Base-by-base conservation (phyloP, 208 protist genomes). In the Porcisia hertigi region DNA sequence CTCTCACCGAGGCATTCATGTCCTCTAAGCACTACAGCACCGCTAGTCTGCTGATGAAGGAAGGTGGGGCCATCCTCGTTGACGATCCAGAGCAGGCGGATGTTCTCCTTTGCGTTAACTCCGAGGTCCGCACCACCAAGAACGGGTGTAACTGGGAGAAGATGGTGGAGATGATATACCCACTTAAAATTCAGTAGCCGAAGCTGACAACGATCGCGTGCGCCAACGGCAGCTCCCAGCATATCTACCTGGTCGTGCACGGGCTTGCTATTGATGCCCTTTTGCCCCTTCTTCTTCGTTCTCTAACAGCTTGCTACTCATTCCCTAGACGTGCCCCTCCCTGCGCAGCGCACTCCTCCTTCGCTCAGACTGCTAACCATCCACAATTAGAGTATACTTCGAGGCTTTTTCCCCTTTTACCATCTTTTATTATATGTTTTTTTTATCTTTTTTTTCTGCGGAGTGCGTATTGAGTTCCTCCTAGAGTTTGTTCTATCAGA, bases 101-200 rank as follows among this genome's bases (percentile, higher is more conserved):
- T 64, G 79, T 93, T 69, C 76, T 95, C n/a, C 77, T 97, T n/a
- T 93, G 92, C 77, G 93, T 84, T 16, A 92, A 88, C 69, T 54
- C 72, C 41, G 94, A 97, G 76, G 53, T 75, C 25, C 80, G 69
- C 47, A 81, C 53, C 41, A 71, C 73, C 36, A 72, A 71, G 1
- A 69, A 77, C 12, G 83, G 78, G 45, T 88, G 91, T 72, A 96
- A 81, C 47, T 97, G 94, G 94, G 90, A 94, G 60, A 89, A 84
- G 57, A 76, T 97, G 67, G 86, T 96, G 45, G 90, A 96, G 43
- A 54, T 93, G 52, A 91, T 97, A 60, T 93, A 97, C 71, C 94
- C 94, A 7, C 73, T 92, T 30, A 91, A 87, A 60, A 82, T 95
- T 20, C 54, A 83, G 43, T 86, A 87, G 76, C 41, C 20, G 16